These are phyloP conservation scores for Papiliotrema fonsecae DNA, from an alignment of 1,284 basidiomycete species.

Conservation along the genomic window DNA sequence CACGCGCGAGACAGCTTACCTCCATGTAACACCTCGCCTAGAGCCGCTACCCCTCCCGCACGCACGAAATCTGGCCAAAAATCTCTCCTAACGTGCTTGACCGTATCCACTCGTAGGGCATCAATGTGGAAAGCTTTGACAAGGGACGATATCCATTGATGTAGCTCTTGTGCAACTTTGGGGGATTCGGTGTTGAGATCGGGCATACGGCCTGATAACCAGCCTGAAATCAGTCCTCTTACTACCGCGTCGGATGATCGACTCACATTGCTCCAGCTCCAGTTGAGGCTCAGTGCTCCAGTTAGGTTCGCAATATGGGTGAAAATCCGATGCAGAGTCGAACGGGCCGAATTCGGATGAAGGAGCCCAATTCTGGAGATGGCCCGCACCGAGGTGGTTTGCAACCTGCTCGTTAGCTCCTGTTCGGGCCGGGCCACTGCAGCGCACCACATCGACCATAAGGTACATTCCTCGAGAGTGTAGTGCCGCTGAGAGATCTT, in stretches of 20 bases:
- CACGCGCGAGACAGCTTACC: slow-evolving; percentile 20
- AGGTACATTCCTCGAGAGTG: slow-evolving; percentile 52
- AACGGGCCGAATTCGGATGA: slow-evolving; percentile 40
- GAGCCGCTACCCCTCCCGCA: slow-evolving; percentile 48
- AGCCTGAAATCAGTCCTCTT: slow-evolving; percentile 26
- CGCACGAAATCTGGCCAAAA: slow-evolving; percentile 51
- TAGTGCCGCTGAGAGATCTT: slow-evolving; percentile 47
- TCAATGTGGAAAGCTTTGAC: slow-evolving; percentile 49
- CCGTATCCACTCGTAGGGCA: slow-evolving; percentile 50
- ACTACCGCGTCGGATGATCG: neutral
- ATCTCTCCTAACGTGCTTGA: slow-evolving; percentile 52
- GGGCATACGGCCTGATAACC: slow-evolving; percentile 48
- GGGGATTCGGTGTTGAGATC: slow-evolving; percentile 52
- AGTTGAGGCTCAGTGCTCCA: slow-evolving; percentile 44
- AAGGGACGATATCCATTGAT: slow-evolving; percentile 49
- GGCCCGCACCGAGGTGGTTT: slow-evolving; percentile 50
- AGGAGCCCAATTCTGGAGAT: slow-evolving; percentile 21
- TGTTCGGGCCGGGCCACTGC: neutral
- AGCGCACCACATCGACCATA: slow-evolving; percentile 51
- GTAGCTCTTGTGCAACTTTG: slow-evolving; percentile 41
- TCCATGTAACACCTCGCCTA: slow-evolving; percentile 51
- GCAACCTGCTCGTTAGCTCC: slow-evolving; percentile 33
- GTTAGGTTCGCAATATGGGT: slow-evolving; percentile 48
- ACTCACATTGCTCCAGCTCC: slow-evolving; percentile 49
- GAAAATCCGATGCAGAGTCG: slow-evolving; percentile 41